Base-by-base conservation (phyloP, 768 basidiomycete genomes). In the Gymnopilus junonius region DNA sequence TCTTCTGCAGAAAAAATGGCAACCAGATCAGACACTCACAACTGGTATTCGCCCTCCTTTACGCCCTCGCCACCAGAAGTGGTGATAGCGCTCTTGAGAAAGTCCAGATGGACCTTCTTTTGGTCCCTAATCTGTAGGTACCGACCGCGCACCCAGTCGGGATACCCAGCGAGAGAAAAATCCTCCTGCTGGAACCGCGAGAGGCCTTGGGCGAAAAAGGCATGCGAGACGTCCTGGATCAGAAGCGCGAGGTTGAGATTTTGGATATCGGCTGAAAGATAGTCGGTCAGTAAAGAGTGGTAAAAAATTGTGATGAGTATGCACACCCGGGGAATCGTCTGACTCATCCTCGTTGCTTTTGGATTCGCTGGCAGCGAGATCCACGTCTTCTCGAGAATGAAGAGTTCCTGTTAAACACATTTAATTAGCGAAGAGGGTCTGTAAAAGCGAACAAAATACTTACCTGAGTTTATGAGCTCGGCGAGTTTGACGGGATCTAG, bases 21-120 rank as follows among this genome's bases (percentile, higher is more conserved):
- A 27, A 59, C 60, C 37, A 8, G 5, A 37, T 6, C 20, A 20
- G 40, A 15, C 1, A 75, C 83, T 50, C 62, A 87, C 86, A 91
- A 89, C 43, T 68, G 67, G 73, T 92, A 92, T n/a, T 78, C 73
- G 77, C 90, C 92, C 3, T 85, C 76, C 68, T 81, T 59, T 12
- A 83, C 77, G 8, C 84, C 81, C 31, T 69, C 62, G 1, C 62
- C 71, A 0, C 76, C 77, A 5, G 77, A 72, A 27, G 74, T 76
- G 1, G 82, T 81, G 8, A 83, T 74, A 29, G 79, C 79, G 4
- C 83, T 85, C 7, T 77, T 39, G 31, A 76, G 59, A 46, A 73
- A 76, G 2, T 68, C 68, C 15, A 59, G 54, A 35, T 92, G 90
- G 11, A 74, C 73, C 31, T 69, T 55, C 70, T 90, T 87, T 71